Percentiles rank a stretch among this genome's conserved stretches.
Evolutionary conservation across 192 early-diverging fungal species (phyloP).

Genomic region (Funneliformis geosporum): DNA sequence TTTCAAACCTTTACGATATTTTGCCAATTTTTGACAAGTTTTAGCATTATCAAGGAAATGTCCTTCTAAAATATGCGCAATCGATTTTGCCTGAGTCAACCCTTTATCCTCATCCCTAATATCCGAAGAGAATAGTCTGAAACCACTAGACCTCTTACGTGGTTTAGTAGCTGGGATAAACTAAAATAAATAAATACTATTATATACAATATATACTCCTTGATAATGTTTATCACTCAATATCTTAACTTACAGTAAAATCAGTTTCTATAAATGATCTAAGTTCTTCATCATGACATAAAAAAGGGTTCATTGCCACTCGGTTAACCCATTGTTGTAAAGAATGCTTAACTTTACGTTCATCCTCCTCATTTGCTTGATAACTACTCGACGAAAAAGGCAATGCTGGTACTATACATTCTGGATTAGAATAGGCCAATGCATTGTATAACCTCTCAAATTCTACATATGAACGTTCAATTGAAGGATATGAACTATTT

Average conservation of each 20-base stretch:
- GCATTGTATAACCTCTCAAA: slow-evolving; percentile 44
- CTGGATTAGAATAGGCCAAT: slow-evolving; percentile 43
- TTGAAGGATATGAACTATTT: slow-evolving; percentile 38
- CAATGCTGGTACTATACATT: slow-evolving; percentile 44
- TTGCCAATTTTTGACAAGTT: slow-evolving; percentile 24
- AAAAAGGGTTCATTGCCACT: slow-evolving; percentile 39
- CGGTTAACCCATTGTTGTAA: slow-evolving; percentile 45
- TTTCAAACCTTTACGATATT: slow-evolving; percentile 21
- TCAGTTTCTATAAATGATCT: slow-evolving; percentile 49
- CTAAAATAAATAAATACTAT: slow-evolving; percentile 11
- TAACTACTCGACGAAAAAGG: slow-evolving; percentile 41
- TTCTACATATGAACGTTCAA: slow-evolving; percentile 45
- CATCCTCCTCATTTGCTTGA: slow-evolving; percentile 37
- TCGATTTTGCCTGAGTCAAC: slow-evolving; percentile 16
- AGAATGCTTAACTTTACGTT: slow-evolving; percentile 32
- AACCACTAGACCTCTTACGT: slow-evolving; percentile 34
- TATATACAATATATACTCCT: not conserved
- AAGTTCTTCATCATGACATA: slow-evolving; percentile 46
- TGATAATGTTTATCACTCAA: not conserved
- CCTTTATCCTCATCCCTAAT: slow-evolving; percentile 12
- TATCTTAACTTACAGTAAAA: slow-evolving; percentile 38
- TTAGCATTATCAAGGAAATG: slow-evolving; percentile 24
- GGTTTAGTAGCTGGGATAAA: slow-evolving; percentile 44
- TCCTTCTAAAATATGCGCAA: slow-evolving; percentile 10
- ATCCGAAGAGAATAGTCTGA: slow-evolving; percentile 13